Evolutionary conservation across 202 grass and related monocot species (phyloP), one percentile per base, ranked within the genome.

Genomic region (Setaria viridis): DNA sequence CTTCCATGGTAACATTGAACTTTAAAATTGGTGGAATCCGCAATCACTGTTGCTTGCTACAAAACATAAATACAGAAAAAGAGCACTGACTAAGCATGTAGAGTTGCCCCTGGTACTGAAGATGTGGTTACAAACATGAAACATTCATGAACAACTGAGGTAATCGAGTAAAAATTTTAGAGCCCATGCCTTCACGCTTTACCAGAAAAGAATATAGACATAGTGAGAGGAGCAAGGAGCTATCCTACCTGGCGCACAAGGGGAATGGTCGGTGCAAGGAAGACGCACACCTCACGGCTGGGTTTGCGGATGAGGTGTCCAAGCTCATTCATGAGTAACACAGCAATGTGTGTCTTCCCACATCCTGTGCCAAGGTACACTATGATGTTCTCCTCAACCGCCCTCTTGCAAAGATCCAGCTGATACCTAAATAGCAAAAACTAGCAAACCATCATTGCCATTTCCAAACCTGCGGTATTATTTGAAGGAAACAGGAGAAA

Each of bases 321-420:
- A 80, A 98, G 95, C 71, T 95, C 95, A 58, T 95, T 88, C 77
- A 98, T 95, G 56, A 98, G 92, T 76, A 98, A 59, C 73, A 98
- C 91, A 4, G 95, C 95, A 41, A 98, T 95, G 78, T 94, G 95
- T 47, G 95, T 98, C 90, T 98, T 98, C 77, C 95, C 95, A 29
- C 95, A 98, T 37, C 95, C 93, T 1, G 95, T 98, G 21, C 87
- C 95, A 6, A 98, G 86, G 55, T 92, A 95, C 54, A 94, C 95
- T 64, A 98, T 80, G 48, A 92, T 94, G 85, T 98, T 95, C 76
- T 95, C 88, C 67, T 94, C 64, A 2, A 94, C 70, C 25, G 95
- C 95, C 64, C 83, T 92, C 71, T 90, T 88, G 82, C 95, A 92
- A 25, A 98, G 85, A 53, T 98, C 93, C 70, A 98, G 62, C 70